Percentiles rank a stretch among this genome's conserved stretches.
These are phyloP conservation scores for Delonix regia DNA, from an alignment of 306 rosid genomes.

Conservation along the genomic window DNA sequence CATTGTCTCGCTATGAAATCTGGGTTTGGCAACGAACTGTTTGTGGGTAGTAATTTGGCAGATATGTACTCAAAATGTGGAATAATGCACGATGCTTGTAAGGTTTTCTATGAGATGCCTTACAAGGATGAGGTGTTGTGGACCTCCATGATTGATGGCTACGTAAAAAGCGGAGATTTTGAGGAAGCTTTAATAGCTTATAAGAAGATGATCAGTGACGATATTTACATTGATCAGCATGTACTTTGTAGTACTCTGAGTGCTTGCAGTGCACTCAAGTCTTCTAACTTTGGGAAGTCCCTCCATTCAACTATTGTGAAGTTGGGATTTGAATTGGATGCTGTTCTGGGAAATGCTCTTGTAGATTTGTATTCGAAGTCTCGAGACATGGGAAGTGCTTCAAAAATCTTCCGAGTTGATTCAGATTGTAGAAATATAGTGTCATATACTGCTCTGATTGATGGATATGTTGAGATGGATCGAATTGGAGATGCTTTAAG, in stretches of 20 bases:
- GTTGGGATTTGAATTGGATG: conserved; percentile 50
- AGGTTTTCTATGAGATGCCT: conserved; percentile 60
- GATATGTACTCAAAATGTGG: conserved; percentile 64
- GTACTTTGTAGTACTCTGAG: conserved; percentile 52
- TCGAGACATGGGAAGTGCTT: conserved; percentile 58
- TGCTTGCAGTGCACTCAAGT: conserved; percentile 51
- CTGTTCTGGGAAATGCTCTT: conserved; percentile 50
- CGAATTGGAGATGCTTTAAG: conserved; percentile 45
- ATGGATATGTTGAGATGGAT: conserved; percentile 55
- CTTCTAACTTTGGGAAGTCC: conserved; percentile 44
- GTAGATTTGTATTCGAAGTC: conserved; percentile 54
- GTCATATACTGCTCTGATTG: conserved; percentile 53
- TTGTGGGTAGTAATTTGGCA: conserved; percentile 62
- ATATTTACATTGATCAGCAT: conserved; percentile 49
- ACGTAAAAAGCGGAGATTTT: conserved; percentile 51
- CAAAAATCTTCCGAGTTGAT: conserved; percentile 39
- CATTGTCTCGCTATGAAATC: conserved; percentile 53
- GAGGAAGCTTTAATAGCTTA: conserved; percentile 51
- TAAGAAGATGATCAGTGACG: conserved; percentile 53
- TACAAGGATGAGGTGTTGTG: conserved; percentile 60
- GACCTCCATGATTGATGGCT: conserved; percentile 69
- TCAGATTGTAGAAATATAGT: conserved; percentile 48
- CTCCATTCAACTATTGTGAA: conserved; percentile 58
- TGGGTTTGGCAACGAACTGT: conserved; percentile 46
- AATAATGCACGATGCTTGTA: conserved; percentile 46